Evolutionary conservation across 2,329 filamentous ascomycete genomes (phyloP).

Genomic region (Shiraia sp.): DNA sequence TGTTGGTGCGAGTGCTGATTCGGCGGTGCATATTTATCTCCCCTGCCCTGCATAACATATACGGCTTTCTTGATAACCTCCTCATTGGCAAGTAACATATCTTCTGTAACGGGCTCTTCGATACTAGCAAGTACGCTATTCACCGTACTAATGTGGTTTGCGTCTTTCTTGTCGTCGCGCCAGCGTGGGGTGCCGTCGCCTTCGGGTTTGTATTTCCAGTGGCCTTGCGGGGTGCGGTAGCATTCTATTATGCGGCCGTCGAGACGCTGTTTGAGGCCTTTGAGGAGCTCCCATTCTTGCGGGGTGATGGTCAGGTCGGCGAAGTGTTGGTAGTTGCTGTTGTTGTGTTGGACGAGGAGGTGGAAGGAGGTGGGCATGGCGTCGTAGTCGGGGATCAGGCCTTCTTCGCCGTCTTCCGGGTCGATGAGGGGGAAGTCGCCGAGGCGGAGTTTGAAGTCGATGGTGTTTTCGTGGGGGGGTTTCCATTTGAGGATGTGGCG

Average conservation of each 20-base stretch:
- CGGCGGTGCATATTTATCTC: conserved; percentile 33
- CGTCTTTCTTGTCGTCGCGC: conserved; percentile 88
- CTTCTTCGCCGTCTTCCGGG: conserved; percentile 70
- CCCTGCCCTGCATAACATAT: conserved; percentile 62
- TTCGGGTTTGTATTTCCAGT: conserved; percentile 73
- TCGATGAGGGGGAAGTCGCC: conserved; percentile 71
- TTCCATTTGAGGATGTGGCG: conserved; percentile 98
- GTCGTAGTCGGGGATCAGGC: conserved; percentile 74
- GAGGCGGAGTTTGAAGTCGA: conserved; percentile 85
- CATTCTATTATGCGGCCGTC: conserved; percentile 90
- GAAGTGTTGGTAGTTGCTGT: conserved; percentile 67
- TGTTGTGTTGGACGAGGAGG: conserved; percentile 70
- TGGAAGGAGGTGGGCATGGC: conserved; percentile 69
- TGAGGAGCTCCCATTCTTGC: conserved; percentile 82
- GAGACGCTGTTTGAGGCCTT: conserved; percentile 72
- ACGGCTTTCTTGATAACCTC: conserved; percentile 76
- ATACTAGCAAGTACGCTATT: conserved; percentile 89
- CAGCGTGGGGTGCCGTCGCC: conserved; percentile 67
- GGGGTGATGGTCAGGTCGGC: conserved; percentile 68
- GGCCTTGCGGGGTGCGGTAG: conserved; percentile 71
- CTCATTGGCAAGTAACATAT: conserved; percentile 69
- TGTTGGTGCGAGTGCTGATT: neutral
- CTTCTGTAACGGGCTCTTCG: conserved; percentile 79
- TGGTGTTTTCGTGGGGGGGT: conserved; percentile 88
- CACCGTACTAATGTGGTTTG: conserved; percentile 85